Percentiles rank a stretch among this genome's conserved stretches.
phyloP scores from a whole-genome alignment of 2,329 filamentous ascomycete species.

The Parascedosporium putredinis region DNA sequence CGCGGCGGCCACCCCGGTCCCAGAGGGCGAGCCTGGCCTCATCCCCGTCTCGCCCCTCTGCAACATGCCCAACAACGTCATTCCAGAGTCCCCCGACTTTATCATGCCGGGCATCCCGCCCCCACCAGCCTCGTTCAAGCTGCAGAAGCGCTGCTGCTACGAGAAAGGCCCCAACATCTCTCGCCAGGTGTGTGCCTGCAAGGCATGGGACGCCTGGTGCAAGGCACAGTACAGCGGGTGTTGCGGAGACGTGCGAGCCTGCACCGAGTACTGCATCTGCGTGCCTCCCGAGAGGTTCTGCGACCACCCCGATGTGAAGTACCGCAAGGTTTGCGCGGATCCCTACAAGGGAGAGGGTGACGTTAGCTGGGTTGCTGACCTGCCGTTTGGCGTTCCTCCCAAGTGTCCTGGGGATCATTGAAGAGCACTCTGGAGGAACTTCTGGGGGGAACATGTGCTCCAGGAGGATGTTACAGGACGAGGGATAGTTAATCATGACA shows the following conservation, averaged over 20 bases:
- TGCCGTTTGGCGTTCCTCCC: background rate
- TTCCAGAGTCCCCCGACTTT: background rate
- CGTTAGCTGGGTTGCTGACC: background rate
- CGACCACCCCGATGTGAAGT: background rate
- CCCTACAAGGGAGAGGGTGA: slow-evolving; percentile 3
- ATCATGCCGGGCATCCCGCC: background rate
- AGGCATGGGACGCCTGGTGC: slow-evolving; percentile 5
- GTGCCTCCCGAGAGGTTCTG: background rate
- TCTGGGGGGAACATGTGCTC: no score
- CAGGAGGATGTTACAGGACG: no score
- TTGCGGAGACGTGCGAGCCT: background rate
- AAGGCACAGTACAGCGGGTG: background rate
- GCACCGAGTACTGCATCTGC: slow-evolving; percentile 3
- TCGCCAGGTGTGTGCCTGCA: slow-evolving; percentile 1
- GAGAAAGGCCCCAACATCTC: background rate
- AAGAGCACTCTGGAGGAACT: no score
- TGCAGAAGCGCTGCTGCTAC: slow-evolving; percentile 2
- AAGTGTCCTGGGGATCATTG: background rate
- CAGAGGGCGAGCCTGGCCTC: background rate
- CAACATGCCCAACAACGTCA: background rate
- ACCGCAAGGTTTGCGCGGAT: background rate
- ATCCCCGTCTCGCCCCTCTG: background rate
- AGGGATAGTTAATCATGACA: no score
- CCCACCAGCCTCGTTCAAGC: background rate
- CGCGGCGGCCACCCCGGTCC: no score